Percentiles rank a stretch among this genome's conserved stretches.
Evolutionary conservation across 192 early-diverging fungal species (phyloP).

Genomic region (Gigaspora rosea): DNA sequence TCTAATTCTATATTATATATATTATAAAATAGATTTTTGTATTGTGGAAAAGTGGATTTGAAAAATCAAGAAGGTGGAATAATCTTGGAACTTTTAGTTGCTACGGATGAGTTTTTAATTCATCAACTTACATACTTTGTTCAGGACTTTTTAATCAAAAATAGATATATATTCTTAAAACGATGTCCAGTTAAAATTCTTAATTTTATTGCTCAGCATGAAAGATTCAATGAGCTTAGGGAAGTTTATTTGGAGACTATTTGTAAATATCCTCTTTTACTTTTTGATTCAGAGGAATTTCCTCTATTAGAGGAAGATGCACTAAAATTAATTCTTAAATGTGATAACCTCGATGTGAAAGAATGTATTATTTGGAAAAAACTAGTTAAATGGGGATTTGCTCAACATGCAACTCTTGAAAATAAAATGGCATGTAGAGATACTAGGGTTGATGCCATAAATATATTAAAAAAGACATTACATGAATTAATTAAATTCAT

Average conservation of each 20-base stretch:
- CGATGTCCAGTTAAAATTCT: neutral
- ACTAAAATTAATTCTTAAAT: neutral
- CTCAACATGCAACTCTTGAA: neutral
- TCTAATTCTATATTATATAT: too few species aligned
- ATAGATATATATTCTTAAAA: neutral
- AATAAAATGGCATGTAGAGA: neutral
- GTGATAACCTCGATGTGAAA: neutral
- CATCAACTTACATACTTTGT: neutral
- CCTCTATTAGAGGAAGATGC: neutral
- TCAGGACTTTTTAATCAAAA: neutral
- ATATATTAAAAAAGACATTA: neutral
- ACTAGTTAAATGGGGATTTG: neutral
- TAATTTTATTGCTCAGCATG: neutral
- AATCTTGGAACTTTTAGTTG: neutral
- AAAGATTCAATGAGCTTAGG: neutral
- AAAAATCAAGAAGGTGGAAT: neutral
- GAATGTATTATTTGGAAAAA: neutral
- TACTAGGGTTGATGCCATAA: neutral
- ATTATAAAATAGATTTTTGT: neutral
- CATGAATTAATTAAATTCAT: neutral
- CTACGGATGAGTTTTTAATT: neutral
- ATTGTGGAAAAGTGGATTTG: neutral
- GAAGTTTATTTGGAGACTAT: neutral
- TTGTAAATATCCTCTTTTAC: neutral
- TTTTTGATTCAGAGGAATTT: neutral